phyloP scores from a whole-genome alignment of 345 rosid genomes.

The Heritiera fomes region DNA sequence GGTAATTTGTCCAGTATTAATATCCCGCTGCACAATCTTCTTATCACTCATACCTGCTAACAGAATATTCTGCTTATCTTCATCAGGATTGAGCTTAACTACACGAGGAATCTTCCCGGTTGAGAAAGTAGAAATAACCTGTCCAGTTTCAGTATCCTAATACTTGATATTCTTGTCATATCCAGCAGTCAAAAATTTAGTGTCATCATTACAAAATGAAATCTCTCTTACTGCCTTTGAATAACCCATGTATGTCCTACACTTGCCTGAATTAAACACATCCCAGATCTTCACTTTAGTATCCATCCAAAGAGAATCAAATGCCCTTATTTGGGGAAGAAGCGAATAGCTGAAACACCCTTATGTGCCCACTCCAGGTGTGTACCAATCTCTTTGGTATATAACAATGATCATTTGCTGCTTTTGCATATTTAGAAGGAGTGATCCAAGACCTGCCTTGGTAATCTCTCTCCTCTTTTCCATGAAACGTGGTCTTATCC shows the following conservation, averaged over 20 bases:
- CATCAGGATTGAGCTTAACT: conserved; percentile 89
- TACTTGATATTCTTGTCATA: conserved; percentile 96
- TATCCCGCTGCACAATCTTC: conserved; percentile 99
- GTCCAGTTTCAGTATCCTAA: conserved; percentile 97
- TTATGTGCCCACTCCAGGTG: conserved; percentile 88
- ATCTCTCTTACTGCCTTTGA: conserved; percentile 93
- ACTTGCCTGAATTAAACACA: conserved; percentile 92
- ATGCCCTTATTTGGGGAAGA: conserved; percentile 93
- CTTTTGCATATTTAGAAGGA: conserved; percentile 90
- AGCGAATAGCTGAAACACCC: conserved; percentile 85
- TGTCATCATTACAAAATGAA: conserved; percentile 87
- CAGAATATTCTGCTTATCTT: conserved; percentile 91
- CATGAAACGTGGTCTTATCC: conserved; percentile 91
- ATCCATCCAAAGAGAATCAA: conserved; percentile 97
- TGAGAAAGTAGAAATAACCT: conserved; percentile 85
- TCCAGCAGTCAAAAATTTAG: conserved; percentile 92
- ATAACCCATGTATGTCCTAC: conserved; percentile 98
- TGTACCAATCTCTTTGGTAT: conserved; percentile 79
- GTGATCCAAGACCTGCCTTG: conserved; percentile 98
- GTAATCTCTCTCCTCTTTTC: conserved; percentile 91
- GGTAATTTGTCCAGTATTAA: conserved; percentile 80
- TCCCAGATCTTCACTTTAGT: conserved; percentile 98
- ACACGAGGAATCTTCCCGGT: conserved; percentile 94
- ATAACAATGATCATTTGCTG: conserved; percentile 87
- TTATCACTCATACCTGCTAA: conserved; percentile 99